phyloP scores from a whole-genome alignment of 768 basidiomycete species.

The Podaxis rugospora region DNA sequence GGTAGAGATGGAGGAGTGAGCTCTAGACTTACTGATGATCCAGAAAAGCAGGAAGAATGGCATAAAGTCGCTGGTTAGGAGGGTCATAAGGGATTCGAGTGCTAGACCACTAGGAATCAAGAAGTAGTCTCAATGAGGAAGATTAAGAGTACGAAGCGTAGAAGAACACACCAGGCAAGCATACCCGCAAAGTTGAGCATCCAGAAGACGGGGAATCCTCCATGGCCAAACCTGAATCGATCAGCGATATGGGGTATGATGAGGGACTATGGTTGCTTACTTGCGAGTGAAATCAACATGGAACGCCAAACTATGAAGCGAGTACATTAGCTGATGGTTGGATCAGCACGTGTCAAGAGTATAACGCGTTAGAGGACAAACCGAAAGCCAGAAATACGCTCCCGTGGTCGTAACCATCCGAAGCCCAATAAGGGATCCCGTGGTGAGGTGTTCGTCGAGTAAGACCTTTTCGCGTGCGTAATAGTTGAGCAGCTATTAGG shows the following conservation, averaged over 20 bases:
- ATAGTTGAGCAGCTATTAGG: no score
- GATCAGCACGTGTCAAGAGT: neutral
- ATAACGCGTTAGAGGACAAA: conserved; percentile 10
- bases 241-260: no score
- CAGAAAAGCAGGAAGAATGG: conserved; percentile 60
- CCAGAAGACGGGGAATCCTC: no score
- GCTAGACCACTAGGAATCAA: conserved; percentile 47
- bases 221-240: no score
- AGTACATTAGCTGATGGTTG: conserved; percentile 44
- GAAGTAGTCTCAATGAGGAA: neutral
- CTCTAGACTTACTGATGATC: conserved; percentile 48
- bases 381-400: conserved; percentile 28
- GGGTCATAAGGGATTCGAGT: conserved; percentile 53
- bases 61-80: conserved; percentile 48
- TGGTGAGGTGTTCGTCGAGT: conserved; percentile 20
- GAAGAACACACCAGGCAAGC: no score
- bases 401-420: conserved; percentile 21
- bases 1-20: neutral
- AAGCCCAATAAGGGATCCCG: conserved; percentile 23
- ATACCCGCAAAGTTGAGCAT: no score
- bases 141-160: no score
- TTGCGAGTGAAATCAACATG: conserved; percentile 45
- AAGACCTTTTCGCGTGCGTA: conserved; percentile 27
- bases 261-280: conserved; percentile 13
- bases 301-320: conserved; percentile 54